A percentile compares a stretch with the other conserved stretches of the same genome.
Conservation (phyloP, 306 rosid species). For the Cicer chorassanicum region DNA sequence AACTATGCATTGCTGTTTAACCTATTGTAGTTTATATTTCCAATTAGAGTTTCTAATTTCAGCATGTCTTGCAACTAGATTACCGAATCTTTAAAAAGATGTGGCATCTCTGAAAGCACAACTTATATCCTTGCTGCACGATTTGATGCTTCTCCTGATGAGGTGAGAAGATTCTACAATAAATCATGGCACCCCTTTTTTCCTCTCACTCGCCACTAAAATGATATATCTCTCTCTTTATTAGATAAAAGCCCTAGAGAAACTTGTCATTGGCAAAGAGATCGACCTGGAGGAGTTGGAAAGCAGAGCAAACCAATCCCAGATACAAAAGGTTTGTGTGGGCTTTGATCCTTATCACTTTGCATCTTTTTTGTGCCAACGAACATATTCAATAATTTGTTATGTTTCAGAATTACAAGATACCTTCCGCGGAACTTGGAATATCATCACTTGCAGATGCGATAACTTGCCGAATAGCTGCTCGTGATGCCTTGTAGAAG, state of each 20-base stretch:
- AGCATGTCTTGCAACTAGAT: slow-evolving; percentile 59
- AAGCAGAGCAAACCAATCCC: slow-evolving; percentile 73
- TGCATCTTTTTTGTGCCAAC: slow-evolving; percentile 1
- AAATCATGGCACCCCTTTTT: not conserved
- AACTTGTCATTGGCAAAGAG: slow-evolving; percentile 71
- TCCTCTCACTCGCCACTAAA: slow-evolving; percentile 1
- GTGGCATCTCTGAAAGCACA: slow-evolving; percentile 78
- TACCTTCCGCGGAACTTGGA: slow-evolving; percentile 67
- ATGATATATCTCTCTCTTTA: slow-evolving; percentile 4
- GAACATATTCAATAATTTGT: slow-evolving; percentile 36
- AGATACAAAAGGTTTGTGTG: slow-evolving; percentile 71
- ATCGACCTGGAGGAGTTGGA: slow-evolving; percentile 75
- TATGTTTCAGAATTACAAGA: slow-evolving; percentile 78
- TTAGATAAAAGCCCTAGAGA: slow-evolving; percentile 70
- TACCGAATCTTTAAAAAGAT: slow-evolving; percentile 87
- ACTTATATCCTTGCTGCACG: slow-evolving; percentile 80
- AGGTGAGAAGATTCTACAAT: slow-evolving; percentile 54
- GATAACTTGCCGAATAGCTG: slow-evolving; percentile 72
- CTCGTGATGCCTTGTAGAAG: slow-evolving; percentile 78
- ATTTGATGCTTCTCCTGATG: slow-evolving; percentile 73
- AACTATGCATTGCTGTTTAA: slow-evolving; percentile 36
- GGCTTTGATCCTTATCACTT: slow-evolving; percentile 3
- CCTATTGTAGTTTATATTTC: slow-evolving; percentile 9
- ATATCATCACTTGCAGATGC: slow-evolving; percentile 79
- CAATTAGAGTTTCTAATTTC: slow-evolving; percentile 42